phyloP scores from a whole-genome alignment of 257 asterid species.

The Salvia splendens region DNA sequence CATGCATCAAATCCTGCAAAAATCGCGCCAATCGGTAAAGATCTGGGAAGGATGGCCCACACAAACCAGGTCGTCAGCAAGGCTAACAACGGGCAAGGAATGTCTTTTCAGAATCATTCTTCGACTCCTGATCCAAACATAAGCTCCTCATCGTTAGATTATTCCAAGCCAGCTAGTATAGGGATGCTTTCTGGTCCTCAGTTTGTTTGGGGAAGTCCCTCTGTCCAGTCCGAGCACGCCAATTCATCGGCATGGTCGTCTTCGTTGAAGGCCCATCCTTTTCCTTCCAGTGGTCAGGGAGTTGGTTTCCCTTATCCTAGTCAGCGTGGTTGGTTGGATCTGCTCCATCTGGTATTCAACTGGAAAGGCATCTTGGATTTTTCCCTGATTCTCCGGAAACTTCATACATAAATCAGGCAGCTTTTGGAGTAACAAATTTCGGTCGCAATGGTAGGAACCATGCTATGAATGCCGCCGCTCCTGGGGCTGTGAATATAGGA shows the following conservation, averaged over 20 bases:
- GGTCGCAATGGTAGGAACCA: constrained; percentile 51
- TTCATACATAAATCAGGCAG: constrained; percentile 59
- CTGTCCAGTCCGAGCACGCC: constrained; percentile 53
- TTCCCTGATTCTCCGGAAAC: constrained; percentile 86
- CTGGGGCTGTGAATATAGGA: constrained; percentile 62
- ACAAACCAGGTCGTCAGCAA: constrained; percentile 34
- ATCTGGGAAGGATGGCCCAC: constrained; percentile 55
- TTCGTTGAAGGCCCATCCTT: constrained; percentile 54
- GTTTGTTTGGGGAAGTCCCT: constrained; percentile 95
- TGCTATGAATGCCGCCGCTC: constrained; percentile 45
- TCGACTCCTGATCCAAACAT: constrained; percentile 50
- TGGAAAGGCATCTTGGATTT: constrained; percentile 77
- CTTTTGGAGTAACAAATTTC: constrained; percentile 47
- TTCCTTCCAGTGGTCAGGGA: constrained; percentile 51
- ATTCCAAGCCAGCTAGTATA: constrained; percentile 63
- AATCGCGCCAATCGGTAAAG: constrained; percentile 92
- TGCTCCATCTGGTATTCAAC: constrained; percentile 84
- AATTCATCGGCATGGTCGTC: constrained; percentile 67
- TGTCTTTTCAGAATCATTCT: constrained; percentile 40
- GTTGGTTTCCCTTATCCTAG: constrained; percentile 54
- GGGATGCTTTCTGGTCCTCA: constrained; percentile 92
- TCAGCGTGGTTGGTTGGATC: constrained; percentile 72
- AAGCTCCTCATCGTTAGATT: constrained; percentile 57
- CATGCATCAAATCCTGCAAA: constrained; percentile 69
- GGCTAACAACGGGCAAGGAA: constrained; percentile 35